Percentiles rank a stretch among this genome's conserved stretches.
phyloP scores from a whole-genome alignment of 768 basidiomycete species.

The Phallus indusiatus region DNA sequence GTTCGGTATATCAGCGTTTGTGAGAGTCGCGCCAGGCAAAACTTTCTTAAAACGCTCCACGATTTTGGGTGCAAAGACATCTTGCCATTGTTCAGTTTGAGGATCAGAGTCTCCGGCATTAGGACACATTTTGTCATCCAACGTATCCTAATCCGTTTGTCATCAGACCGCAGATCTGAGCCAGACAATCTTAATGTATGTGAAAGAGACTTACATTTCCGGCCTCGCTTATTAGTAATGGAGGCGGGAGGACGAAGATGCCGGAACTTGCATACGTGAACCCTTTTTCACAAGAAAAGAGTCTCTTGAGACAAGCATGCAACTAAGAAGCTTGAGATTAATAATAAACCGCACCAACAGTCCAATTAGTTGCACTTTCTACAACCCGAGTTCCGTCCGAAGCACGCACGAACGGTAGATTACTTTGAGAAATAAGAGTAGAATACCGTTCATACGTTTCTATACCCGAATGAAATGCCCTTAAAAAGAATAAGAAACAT shows the following conservation, averaged over 20 bases:
- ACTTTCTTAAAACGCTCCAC: conserved; percentile 48
- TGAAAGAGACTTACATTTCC: conserved; percentile 26
- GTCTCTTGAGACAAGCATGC: neutral
- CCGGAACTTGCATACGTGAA: conserved; percentile 46
- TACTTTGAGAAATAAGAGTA: conserved; percentile 31
- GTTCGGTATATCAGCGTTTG: conserved; percentile 40
- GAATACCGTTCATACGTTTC: conserved; percentile 46
- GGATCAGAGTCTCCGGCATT: conserved; percentile 36
- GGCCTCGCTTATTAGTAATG: conserved; percentile 48
- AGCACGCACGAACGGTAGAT: conserved; percentile 46
- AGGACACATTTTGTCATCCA: conserved; percentile 59
- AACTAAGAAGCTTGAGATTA: no score
- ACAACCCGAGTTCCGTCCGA: conserved; percentile 50
- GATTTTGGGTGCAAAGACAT: conserved; percentile 45
- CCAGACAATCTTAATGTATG: neutral
- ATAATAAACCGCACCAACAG: no score
- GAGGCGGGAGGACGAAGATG: conserved; percentile 36
- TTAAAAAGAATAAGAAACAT: conserved; percentile 12
- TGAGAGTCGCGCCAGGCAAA: conserved; percentile 55
- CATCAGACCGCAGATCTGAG: no score
- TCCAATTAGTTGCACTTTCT: conserved; percentile 62
- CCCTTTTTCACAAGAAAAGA: conserved; percentile 29
- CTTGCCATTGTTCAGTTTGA: conserved; percentile 45
- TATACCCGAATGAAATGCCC: conserved; percentile 43
- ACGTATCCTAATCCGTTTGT: conserved; percentile 43